Percentiles rank a stretch among this genome's conserved stretches.
Conservation (phyloP, 75 land plant species). For the Cunninghamia lanceolata region DNA sequence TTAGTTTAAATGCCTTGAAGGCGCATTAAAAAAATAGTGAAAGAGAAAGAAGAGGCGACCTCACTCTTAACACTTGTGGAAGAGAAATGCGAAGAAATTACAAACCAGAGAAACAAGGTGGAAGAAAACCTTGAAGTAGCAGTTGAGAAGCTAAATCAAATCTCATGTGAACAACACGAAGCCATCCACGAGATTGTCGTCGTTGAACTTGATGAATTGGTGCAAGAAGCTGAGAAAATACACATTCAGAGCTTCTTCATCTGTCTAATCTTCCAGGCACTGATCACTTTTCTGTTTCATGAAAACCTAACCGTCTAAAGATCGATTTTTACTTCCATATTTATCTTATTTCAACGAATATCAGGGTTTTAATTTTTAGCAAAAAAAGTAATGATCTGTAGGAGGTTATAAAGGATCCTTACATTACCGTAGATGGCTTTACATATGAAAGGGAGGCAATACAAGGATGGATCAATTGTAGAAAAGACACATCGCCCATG, state of each 20-base stretch:
- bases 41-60: background rate
- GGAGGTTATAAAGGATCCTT: conserved; percentile 46
- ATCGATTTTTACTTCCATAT: no score
- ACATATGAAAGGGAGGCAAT: conserved; percentile 43
- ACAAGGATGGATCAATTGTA: conserved; percentile 27
- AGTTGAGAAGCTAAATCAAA: background rate
- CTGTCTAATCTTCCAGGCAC: conserved; percentile 45
- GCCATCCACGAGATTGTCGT: background rate
- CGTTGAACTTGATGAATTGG: conserved; percentile 37
- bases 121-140: background rate
- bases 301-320: no score
- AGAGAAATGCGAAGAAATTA: background rate
- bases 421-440: conserved; percentile 39
- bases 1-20: background rate
- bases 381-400: background rate
- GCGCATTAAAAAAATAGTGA: background rate
- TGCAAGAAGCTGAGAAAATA: background rate
- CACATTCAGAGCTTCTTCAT: conserved; percentile 31
- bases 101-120: background rate
- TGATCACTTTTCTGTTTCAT: no score
- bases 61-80: background rate
- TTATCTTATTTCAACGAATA: no score
- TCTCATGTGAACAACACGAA: background rate
- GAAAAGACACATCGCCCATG: conserved; percentile 31
- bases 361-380: no score